Percentiles rank a stretch among this genome's conserved stretches.
Evolutionary conservation across 73 alveolate genomes (phyloP).

Genomic region (Tetrahymena borealis): DNA sequence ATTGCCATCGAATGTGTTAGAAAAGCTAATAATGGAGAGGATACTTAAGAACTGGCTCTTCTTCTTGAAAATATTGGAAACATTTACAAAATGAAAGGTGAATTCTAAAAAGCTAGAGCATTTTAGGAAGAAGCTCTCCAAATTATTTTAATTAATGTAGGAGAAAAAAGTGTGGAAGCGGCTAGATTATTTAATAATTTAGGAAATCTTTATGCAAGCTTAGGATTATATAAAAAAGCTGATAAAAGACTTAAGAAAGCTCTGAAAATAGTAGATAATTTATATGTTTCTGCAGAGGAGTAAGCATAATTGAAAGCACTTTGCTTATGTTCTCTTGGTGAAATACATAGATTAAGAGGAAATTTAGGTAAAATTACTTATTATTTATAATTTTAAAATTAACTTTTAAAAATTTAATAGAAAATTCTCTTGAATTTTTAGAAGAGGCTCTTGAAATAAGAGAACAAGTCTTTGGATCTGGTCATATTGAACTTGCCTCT

Average conservation of each 20-base stretch:
- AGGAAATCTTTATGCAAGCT: conserved; percentile 37
- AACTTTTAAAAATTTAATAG: neutral
- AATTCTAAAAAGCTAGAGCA: conserved; percentile 16
- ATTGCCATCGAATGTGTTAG: conserved; percentile 25
- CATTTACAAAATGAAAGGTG: conserved; percentile 34
- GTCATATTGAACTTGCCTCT: conserved; percentile 39
- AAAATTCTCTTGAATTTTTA: neutral
- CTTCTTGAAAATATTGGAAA: conserved; percentile 29
- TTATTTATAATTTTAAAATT: neutral
- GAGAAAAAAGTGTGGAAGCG: conserved; percentile 23
- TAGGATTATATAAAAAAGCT: conserved; percentile 36
- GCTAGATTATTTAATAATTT: conserved; percentile 20
- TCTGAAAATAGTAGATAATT: conserved; percentile 28
- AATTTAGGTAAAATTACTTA: conserved; percentile 18
- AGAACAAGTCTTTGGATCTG: conserved; percentile 25
- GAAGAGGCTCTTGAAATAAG: conserved; percentile 39
- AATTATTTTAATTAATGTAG: conserved; percentile 16
- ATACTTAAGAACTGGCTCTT: conserved; percentile 22
- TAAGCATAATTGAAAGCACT: conserved; percentile 22
- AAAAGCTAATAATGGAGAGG: conserved; percentile 43
- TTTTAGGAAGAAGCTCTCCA: conserved; percentile 36
- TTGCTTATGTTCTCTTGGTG: conserved; percentile 26
- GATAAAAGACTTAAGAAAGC: conserved; percentile 34
- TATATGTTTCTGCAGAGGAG: neutral
- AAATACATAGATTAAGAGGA: conserved; percentile 30